Conservation (phyloP, 345 rosid genomes). For the Citrus sinensis region DVS_A1.0 CM039161.1:6710001-6710500, state of each 20-base stretch:
- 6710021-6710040: constrained; percentile 22
- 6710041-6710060: constrained; percentile 23
- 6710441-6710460: constrained; percentile 1
- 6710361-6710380: background rate
- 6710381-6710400: background rate
- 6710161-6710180: constrained; percentile 13
- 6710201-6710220: constrained; percentile 26
- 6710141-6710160: constrained; percentile 26
- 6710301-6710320: constrained; percentile 4
- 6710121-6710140: constrained; percentile 26
- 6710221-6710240: constrained; percentile 34
- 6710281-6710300: constrained; percentile 23
- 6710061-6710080: constrained; percentile 28
- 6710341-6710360: background rate
- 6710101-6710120: constrained; percentile 24
- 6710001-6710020: constrained; percentile 23
- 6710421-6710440: constrained; percentile 14
- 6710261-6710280: constrained; percentile 18
- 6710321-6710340: background rate
- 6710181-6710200: constrained; percentile 20
- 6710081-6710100: constrained; percentile 29
- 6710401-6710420: background rate
- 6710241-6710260: constrained; percentile 30
- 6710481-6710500: background rate
- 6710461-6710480: background rate